Evolutionary conservation across 495 filamentous ascomycete species (phyloP).

Genomic region (Aspergillus steynii): DNA sequence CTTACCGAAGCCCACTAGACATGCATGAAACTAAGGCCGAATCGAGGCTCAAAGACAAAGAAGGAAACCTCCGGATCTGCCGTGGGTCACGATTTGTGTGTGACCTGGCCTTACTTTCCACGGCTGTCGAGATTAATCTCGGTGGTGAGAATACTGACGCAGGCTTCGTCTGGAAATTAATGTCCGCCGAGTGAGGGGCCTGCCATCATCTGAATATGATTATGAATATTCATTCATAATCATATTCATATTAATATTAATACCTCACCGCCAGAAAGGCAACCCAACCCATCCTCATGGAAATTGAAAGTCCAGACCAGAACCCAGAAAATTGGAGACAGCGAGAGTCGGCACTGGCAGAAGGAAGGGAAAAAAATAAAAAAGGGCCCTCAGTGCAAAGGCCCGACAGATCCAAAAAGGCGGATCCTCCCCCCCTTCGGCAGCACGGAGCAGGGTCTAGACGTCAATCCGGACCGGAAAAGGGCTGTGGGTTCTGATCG

Average conservation of each 20-base stretch:
- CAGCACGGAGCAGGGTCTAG: constrained; percentile 24
- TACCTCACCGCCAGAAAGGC: too few relatives aligned
- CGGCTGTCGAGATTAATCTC: too few relatives aligned
- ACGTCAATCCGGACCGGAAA: constrained; percentile 22
- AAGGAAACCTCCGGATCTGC: constrained; percentile 9
- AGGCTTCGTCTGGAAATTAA: too few relatives aligned
- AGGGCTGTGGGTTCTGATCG: constrained; percentile 26
- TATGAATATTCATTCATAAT: too few relatives aligned
- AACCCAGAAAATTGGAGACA: neutral
- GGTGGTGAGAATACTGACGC: too few relatives aligned
- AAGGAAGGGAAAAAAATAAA: neutral
- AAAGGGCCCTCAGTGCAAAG: neutral
- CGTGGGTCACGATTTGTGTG: neutral
- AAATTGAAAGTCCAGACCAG: neutral
- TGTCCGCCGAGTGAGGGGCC: too few relatives aligned
- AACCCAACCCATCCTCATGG: too few relatives aligned
- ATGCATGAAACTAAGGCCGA: neutral
- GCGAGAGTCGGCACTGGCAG: neutral
- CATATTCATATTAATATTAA: too few relatives aligned
- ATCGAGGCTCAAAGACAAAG: constrained; percentile 1
- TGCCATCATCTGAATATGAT: too few relatives aligned
- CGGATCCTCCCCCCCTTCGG: constrained; percentile 8
- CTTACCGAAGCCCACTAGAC: neutral
- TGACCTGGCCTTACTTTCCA: neutral
- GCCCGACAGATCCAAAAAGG: constrained; percentile 12